Evolutionary conservation across 2,329 filamentous ascomycete species (phyloP), one percentile per base, ranked within the genome.

Genomic region (Pseudogymnoascus sp.): DNA sequence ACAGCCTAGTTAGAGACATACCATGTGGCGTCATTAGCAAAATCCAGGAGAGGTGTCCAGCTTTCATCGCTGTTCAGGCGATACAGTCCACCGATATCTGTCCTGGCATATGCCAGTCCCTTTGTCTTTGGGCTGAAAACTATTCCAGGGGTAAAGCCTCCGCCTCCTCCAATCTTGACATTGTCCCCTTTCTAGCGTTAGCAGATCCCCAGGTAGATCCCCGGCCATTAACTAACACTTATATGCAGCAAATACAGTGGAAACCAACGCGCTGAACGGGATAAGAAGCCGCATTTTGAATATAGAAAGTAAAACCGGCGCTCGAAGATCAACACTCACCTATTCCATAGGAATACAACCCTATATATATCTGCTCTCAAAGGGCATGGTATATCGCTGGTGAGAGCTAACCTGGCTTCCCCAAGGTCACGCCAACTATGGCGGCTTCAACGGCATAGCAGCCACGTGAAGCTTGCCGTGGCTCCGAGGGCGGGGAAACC

Each of bases 21-120:
- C 81, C 81, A 83, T 65, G 76, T 76, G 16, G 70, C 72, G 53
- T 79, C 70, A 37, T 76, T 75, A 8, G 76, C 73, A 61, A 79
- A 74, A 64, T 85, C 82, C 1, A 79, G 80, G n/a, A 85, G 67
- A 19, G 81, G 71, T 1, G 79, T 83, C 81, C 81, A 84, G 1
- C 79, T 79, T 66, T 84, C 81, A 69, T 84, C 82, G 10, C 75
- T 62, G 66, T 84, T 84, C 21, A 84, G 75, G 64, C 78, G 76
- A 72, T 85, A 84, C 10, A 82, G 75, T 7, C 82, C 82, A 16
- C 82, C 82, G 65, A 85, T 84, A 65, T 85, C 82, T 2, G 82
- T 82, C 40, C 82, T 76, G 24, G 80, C 81, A 67, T 84, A 85
- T 1, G 81, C 81, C 6, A 84, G 71, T 4, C 81, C 81, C 65